Base-by-base conservation (phyloP, 257 asterid genomes). In the Fraxinus pennsylvanica region DNA sequence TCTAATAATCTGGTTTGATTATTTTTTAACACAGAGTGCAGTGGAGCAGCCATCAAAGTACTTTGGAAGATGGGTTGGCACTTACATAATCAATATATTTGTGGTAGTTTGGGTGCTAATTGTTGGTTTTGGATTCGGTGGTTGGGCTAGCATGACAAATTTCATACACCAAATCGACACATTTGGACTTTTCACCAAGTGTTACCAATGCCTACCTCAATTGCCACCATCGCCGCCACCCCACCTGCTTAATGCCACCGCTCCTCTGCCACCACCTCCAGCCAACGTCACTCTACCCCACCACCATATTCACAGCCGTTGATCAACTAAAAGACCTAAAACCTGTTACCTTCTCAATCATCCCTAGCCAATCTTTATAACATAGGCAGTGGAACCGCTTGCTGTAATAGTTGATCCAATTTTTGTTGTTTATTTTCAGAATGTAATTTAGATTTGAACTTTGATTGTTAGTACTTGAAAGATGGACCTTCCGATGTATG, bases 111-210 rank as follows among this genome's bases (percentile, higher is more conserved):
- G 89, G 91, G 89, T 85, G 17, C 52, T 87, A 25, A 70, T 85
- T 17, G 73, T 87, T 66, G 91, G 89, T 27, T 87, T 87, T 69
- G 91, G 89, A 61, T 83, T 87, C 33, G 87, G 89, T 43, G 88
- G 90, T 22, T 86, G 90, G 90, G 90, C 88, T 54, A 84, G 87
- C 61, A 13, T 84, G 72, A 74, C 78, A 1, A 87, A 87, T 63
- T 87, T 87, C 41, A 15, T 85, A 65, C 89, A 85, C 84, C 91
- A 87, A n/a, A 85, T 87, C 32, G 89, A 87, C 66, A 80, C 89
- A 8, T 87, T 87, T 73, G 89, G 91, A 0, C 84, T 87, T 15
- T 87, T 85, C 81, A 85, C 91, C 0, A 85, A 85, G 76, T 87
- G 91, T 79, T 87, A 87, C 80, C 91, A 85, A 77, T 85, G 91